Conservation (phyloP, 129 eudicot genomes). For the Helianthus annuus region HanXRQr2.0-SUNRISE NC_035439.2:111462701-111463200, state of each 20-base stretch:
- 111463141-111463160: too few species aligned
- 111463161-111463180: conserved; percentile 77
- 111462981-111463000: too few species aligned
- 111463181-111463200: not conserved
- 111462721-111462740: too few species aligned
- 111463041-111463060: too few species aligned
- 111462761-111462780: conserved; percentile 9
- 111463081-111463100: too few species aligned
- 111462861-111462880: conserved; percentile 15
- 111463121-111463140: too few species aligned
- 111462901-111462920: not conserved
- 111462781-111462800: not conserved
- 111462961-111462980: too few species aligned
- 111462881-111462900: not conserved
- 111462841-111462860: conserved; percentile 5
- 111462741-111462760: not conserved
- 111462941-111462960: not conserved
- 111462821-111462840: not conserved
- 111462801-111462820: not conserved
- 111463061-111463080: too few species aligned
- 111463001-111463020: too few species aligned
- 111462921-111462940: not conserved
- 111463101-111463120: too few species aligned
- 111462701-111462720: too few species aligned
- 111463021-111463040: too few species aligned